Percentiles rank a stretch among this genome's conserved stretches.
Evolutionary conservation across 108 stramenopile genomes (phyloP).

Genomic region (Discostella stelligeroides): DNA sequence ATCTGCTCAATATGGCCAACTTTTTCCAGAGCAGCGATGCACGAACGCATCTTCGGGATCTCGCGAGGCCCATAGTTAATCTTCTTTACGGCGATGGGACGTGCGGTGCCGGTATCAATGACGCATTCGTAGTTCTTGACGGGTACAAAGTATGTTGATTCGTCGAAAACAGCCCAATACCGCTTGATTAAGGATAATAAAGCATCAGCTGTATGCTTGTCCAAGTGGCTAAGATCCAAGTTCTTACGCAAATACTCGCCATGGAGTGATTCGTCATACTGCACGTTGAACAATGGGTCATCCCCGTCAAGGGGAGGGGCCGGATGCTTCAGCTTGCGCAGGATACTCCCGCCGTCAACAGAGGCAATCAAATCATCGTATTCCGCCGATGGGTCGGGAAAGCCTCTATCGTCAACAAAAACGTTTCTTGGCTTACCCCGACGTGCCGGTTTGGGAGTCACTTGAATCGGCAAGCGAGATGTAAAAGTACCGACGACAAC

Average conservation of each 20-base stretch:
- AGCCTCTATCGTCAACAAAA: not conserved
- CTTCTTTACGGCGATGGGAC: conserved; percentile 1
- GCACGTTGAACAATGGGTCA: not conserved
- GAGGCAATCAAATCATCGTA: not conserved
- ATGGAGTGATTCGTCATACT: not conserved
- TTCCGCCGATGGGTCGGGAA: conserved; percentile 2
- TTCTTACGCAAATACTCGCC: not conserved
- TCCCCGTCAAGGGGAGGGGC: not conserved
- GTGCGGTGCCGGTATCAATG: too few relatives aligned
- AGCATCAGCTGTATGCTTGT: not conserved
- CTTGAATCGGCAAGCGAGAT: not conserved
- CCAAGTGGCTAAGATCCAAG: not conserved
- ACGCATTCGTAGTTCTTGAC: too few relatives aligned
- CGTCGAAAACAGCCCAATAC: conserved; percentile 1
- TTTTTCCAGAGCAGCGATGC: too few relatives aligned
- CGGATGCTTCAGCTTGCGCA: not conserved
- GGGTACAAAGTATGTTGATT: not conserved
- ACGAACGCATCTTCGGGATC: not conserved
- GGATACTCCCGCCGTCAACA: conserved; percentile 1
- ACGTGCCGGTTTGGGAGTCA: not conserved
- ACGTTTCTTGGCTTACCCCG: not conserved
- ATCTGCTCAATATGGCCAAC: conserved; percentile 7
- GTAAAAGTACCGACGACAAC: not conserved
- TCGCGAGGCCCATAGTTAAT: conserved; percentile 10
- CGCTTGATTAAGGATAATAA: not conserved